A percentile compares a stretch with the other conserved stretches of the same genome.
Evolutionary conservation across 2,329 filamentous ascomycete genomes (phyloP).

Genomic region (Epichloe uncinata): DNA sequence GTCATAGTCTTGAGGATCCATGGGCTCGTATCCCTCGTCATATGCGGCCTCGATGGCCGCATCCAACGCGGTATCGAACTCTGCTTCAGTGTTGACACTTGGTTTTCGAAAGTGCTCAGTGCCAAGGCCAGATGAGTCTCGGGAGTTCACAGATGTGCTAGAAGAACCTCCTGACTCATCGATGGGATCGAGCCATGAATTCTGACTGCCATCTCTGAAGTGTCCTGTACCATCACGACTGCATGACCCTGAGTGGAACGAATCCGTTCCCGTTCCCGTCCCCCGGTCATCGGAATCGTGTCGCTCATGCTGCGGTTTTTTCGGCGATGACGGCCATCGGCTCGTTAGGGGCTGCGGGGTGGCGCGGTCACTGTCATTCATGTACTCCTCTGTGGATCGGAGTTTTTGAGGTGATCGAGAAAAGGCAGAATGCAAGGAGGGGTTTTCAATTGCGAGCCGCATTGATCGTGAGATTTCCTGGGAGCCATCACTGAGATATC

Average conservation of each 20-base stretch:
- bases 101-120: constrained; percentile 55
- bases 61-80: constrained; percentile 89
- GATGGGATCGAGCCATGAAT: constrained; percentile 89
- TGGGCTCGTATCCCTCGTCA: constrained; percentile 76
- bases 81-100: constrained; percentile 67
- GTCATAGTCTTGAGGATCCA: constrained; percentile 32
- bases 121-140: constrained; percentile 57
- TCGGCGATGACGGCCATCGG: constrained; percentile 38
- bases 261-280: constrained; percentile 4
- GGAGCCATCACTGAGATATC: constrained; percentile 11
- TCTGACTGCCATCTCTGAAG: constrained; percentile 52
- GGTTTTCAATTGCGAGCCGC: constrained; percentile 2
- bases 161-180: constrained; percentile 79
- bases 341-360: constrained; percentile 63
- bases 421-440: constrained; percentile 39
- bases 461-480: constrained; percentile 12
- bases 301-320: constrained; percentile 11
- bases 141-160: constrained; percentile 62
- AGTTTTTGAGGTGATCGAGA: constrained; percentile 30
- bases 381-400: constrained; percentile 17
- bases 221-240: constrained; percentile 22
- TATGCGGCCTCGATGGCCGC: constrained; percentile 94
- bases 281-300: constrained; percentile 5
- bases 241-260: constrained; percentile 9
- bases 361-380: constrained; percentile 44